Percentiles rank a stretch among this genome's conserved stretches.
Conservation (phyloP, 768 basidiomycete genomes). For the Rubroboletus pulcherrimus region DNA sequence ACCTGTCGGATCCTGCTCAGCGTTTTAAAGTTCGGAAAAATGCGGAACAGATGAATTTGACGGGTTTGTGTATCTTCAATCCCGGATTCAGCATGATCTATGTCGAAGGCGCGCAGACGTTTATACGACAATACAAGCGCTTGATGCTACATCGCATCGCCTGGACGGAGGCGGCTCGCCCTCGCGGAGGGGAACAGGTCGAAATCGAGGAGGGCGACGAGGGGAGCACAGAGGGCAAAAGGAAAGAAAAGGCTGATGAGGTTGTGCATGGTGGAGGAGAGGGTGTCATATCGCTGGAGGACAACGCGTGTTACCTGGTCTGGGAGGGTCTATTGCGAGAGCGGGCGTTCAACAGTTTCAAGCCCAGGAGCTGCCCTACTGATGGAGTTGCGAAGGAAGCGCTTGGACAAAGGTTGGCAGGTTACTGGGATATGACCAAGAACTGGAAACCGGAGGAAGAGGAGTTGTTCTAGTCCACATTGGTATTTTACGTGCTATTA, state of each 20-base stretch:
- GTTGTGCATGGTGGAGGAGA: conserved; percentile 13
- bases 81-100: conserved; percentile 87
- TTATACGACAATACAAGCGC: conserved; percentile 81
- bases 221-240: conserved; percentile 30
- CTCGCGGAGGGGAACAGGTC: conserved; percentile 68
- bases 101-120: conserved; percentile 87
- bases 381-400: conserved; percentile 84
- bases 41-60: conserved; percentile 84
- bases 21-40: conserved; percentile 97
- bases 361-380: conserved; percentile 76
- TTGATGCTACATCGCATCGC: conserved; percentile 84
- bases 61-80: conserved; percentile 89
- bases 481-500: neutral
- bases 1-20: conserved; percentile 86
- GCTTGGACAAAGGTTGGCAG: conserved; percentile 78
- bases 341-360: conserved; percentile 74
- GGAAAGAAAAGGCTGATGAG: conserved; percentile 34
- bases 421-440: conserved; percentile 95
- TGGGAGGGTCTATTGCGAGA: conserved; percentile 93
- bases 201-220: conserved; percentile 55
- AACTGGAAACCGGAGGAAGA: conserved; percentile 84
- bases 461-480: conserved; percentile 50
- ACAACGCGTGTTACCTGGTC: conserved; percentile 85
- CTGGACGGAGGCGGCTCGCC: conserved; percentile 90
- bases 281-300: conserved; percentile 52